phyloP scores from a whole-genome alignment of 345 rosid genomes.

The Iberis pinnata region DNA sequence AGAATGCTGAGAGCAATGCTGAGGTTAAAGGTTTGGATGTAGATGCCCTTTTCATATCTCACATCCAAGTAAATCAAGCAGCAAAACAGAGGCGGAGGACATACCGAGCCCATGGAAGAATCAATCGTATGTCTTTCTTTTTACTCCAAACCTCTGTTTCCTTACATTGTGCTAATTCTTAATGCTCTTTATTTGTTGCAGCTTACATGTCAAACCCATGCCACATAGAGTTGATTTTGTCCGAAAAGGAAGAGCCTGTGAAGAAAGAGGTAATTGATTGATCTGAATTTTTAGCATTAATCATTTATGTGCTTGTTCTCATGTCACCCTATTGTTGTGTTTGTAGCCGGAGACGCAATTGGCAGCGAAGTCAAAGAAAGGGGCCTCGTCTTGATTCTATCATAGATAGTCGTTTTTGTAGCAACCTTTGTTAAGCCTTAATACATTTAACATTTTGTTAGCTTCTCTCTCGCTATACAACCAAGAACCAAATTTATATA shows the following conservation, averaged over 20 bases:
- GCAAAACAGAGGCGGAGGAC: slow-evolving; percentile 92
- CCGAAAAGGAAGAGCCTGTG: slow-evolving; percentile 93
- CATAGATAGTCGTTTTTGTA: no score
- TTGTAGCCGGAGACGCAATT: slow-evolving; percentile 83
- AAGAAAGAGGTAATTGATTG: slow-evolving; percentile 66
- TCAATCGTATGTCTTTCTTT: slow-evolving; percentile 57
- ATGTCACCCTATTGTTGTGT: neutral
- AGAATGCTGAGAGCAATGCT: slow-evolving; percentile 97
- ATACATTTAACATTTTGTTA: no score
- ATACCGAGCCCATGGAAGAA: slow-evolving; percentile 95
- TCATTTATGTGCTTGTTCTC: neutral
- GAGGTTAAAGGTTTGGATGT: slow-evolving; percentile 98
- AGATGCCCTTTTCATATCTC: slow-evolving; percentile 70
- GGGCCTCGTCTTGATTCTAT: neutral
- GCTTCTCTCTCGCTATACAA: no score
- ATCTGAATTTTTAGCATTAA: neutral
- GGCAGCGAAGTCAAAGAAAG: slow-evolving; percentile 68
- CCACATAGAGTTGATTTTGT: slow-evolving; percentile 79
- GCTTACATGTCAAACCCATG: slow-evolving; percentile 99
- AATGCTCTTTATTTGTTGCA: slow-evolving; percentile 17
- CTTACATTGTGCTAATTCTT: neutral
- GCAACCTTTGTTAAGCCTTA: no score
- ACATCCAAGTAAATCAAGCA: slow-evolving; percentile 96
- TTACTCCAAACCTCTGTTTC: neutral
- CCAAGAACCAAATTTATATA: no score